These are phyloP conservation scores for Cadophora gregata DNA, from an alignment of 2,329 filamentous ascomycete genomes.

Conservation along the genomic window DNA sequence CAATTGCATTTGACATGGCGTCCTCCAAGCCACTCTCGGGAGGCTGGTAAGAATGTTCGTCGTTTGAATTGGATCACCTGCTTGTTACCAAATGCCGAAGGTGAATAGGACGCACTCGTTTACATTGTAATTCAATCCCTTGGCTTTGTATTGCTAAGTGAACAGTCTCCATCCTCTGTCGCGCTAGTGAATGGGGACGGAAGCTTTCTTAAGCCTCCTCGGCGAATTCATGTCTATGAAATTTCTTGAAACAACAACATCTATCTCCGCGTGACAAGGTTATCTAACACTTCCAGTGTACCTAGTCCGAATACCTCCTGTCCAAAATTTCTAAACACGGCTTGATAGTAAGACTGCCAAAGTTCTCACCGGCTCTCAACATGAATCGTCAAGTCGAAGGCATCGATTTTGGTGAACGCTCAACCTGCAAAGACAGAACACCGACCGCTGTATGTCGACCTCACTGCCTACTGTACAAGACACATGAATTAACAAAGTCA, in stretches of 20 bases:
- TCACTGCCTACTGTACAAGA: not conserved
- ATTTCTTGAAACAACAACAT: not conserved
- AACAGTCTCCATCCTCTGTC: too few relatives aligned
- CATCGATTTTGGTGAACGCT: not conserved
- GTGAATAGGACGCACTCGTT: too few relatives aligned
- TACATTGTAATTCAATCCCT: too few relatives aligned
- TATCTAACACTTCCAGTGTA: not conserved
- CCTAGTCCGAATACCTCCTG: not conserved
- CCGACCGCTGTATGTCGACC: conserved; percentile 6
- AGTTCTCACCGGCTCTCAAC: not conserved
- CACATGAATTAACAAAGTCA: not conserved
- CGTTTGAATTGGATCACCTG: not conserved
- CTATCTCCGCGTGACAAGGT: too few relatives aligned
- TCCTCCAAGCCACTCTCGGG: too few relatives aligned
- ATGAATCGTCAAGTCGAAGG: not conserved
- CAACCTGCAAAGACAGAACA: not conserved
- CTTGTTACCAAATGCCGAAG: not conserved
- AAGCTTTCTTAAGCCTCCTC: too few relatives aligned
- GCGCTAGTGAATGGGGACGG: not conserved
- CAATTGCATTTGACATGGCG: too few relatives aligned
- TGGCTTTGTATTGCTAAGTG: too few relatives aligned
- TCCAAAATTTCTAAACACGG: not conserved
- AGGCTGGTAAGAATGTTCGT: not conserved
- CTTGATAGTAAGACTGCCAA: not conserved
- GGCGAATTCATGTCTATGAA: not conserved